phyloP scores from a whole-genome alignment of 2,329 filamentous ascomycete genomes.

The Aureobasidium melanogenum region DNA sequence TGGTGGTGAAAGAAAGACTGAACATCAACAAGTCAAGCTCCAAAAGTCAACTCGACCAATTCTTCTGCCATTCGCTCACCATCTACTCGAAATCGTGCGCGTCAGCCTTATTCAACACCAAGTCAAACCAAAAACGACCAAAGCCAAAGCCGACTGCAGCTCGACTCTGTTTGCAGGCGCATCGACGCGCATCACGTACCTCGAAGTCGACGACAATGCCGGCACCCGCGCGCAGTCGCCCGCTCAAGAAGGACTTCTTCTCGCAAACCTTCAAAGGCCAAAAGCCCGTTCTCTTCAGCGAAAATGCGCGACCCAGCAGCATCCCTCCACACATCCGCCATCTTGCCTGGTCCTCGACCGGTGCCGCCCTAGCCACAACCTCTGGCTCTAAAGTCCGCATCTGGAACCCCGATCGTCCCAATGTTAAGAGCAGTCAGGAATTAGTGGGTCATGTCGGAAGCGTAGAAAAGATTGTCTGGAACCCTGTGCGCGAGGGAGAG shows the following conservation, averaged over 20 bases:
- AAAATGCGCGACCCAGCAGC: conserved; percentile 27
- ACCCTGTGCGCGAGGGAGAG: conserved; percentile 67
- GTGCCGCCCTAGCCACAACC: conserved; percentile 76
- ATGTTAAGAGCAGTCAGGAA: conserved; percentile 66
- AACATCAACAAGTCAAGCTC: background rate
- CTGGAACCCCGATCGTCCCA: conserved; percentile 71
- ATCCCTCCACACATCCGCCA: conserved; percentile 24
- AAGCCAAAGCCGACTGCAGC: background rate
- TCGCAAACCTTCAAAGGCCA: conserved; percentile 55
- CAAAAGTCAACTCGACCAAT: background rate
- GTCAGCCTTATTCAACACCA: background rate
- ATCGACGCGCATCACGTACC: background rate
- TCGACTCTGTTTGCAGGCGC: background rate
- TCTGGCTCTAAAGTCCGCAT: conserved; percentile 62
- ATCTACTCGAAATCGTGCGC: background rate
- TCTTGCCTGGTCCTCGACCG: conserved; percentile 79
- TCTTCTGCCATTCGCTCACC: background rate
- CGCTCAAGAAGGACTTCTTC: conserved; percentile 62
- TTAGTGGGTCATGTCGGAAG: conserved; percentile 42
- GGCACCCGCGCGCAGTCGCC: conserved; percentile 41
- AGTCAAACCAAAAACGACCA: background rate
- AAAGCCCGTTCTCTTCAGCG: conserved; percentile 60
- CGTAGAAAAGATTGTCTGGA: conserved; percentile 71
- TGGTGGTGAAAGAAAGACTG: background rate
- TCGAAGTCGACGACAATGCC: conserved; percentile 20